Conservation (phyloP, 2,329 filamentous ascomycete genomes). For the Salinomyces thailandicus region DNA sequence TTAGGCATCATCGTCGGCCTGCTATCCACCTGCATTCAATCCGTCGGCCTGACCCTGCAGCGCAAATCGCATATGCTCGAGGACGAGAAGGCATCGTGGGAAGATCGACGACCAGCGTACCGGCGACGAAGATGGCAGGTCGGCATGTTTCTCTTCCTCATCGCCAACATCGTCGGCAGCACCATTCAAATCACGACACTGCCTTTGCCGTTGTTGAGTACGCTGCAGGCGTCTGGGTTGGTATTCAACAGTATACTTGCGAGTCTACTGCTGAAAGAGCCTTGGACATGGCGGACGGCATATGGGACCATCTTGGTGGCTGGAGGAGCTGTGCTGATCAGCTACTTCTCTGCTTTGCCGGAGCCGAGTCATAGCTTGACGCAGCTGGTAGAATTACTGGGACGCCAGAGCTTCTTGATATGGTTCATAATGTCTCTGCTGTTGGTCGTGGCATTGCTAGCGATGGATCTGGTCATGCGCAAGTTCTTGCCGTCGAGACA, state of each 20-base stretch:
- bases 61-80: slow-evolving; percentile 97
- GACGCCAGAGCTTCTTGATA: slow-evolving; percentile 62
- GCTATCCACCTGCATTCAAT: slow-evolving; percentile 87
- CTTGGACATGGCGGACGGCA: slow-evolving; percentile 89
- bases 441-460: slow-evolving; percentile 56
- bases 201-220: slow-evolving; percentile 86
- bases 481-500: slow-evolving; percentile 20
- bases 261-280: slow-evolving; percentile 80
- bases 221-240: slow-evolving; percentile 85
- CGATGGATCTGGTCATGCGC: slow-evolving; percentile 44
- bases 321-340: slow-evolving; percentile 79
- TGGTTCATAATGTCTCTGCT: slow-evolving; percentile 82
- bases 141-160: slow-evolving; percentile 93
- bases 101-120: slow-evolving; percentile 76
- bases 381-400: slow-evolving; percentile 68
- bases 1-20: slow-evolving; percentile 89
- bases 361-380: slow-evolving; percentile 81
- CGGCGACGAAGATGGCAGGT: slow-evolving; percentile 85
- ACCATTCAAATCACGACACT: slow-evolving; percentile 96
- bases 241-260: slow-evolving; percentile 99
- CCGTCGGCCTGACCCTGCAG: slow-evolving; percentile 86
- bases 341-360: slow-evolving; percentile 84
- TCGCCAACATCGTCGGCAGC: slow-evolving; percentile 88
- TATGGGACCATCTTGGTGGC: slow-evolving; percentile 83
- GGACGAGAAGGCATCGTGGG: slow-evolving; percentile 75